Evolutionary conservation across 2,329 filamentous ascomycete genomes (phyloP).

Genomic region (Dothistroma septosporum): DNA sequence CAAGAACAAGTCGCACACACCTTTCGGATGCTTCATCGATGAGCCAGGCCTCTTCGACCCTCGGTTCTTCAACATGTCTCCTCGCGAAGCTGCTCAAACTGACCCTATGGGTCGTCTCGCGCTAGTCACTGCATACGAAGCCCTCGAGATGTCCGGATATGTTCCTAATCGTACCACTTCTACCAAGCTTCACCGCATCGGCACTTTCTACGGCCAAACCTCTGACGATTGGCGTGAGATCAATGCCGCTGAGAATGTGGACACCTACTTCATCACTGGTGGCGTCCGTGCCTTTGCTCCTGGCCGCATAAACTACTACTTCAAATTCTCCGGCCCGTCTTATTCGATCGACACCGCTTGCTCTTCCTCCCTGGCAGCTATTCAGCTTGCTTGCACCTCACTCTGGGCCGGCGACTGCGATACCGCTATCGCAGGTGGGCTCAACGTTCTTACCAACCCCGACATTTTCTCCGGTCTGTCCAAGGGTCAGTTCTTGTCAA

Average conservation of each 20-base stretch:
- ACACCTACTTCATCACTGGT: constrained; percentile 64
- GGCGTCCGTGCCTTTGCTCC: constrained; percentile 59
- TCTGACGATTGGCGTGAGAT: constrained; percentile 75
- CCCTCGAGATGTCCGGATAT: constrained; percentile 75
- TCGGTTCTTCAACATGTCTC: constrained; percentile 85
- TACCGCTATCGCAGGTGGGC: constrained; percentile 73
- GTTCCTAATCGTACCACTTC: constrained; percentile 68
- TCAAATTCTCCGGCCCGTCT: constrained; percentile 70
- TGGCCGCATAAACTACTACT: constrained; percentile 70
- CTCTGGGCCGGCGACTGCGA: constrained; percentile 74
- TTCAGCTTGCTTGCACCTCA: constrained; percentile 68
- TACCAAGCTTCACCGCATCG: constrained; percentile 61
- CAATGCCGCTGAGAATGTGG: constrained; percentile 67
- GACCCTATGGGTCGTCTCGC: constrained; percentile 78
- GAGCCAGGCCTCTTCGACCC: constrained; percentile 74
- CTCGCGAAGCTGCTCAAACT: constrained; percentile 72
- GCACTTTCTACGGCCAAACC: constrained; percentile 70
- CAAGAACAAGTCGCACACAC: constrained; percentile 72
- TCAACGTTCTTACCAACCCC: constrained; percentile 74
- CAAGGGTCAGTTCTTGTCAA: constrained; percentile 73
- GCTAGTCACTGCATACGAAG: constrained; percentile 73
- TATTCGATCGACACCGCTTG: constrained; percentile 75
- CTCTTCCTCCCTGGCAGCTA: constrained; percentile 67
- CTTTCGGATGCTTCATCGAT: constrained; percentile 71
- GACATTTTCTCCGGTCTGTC: constrained; percentile 74